Percentiles rank a stretch among this genome's conserved stretches.
Conservation (phyloP, 2,329 filamentous ascomycete genomes). For the Phialemoniopsis sp. region DNA sequence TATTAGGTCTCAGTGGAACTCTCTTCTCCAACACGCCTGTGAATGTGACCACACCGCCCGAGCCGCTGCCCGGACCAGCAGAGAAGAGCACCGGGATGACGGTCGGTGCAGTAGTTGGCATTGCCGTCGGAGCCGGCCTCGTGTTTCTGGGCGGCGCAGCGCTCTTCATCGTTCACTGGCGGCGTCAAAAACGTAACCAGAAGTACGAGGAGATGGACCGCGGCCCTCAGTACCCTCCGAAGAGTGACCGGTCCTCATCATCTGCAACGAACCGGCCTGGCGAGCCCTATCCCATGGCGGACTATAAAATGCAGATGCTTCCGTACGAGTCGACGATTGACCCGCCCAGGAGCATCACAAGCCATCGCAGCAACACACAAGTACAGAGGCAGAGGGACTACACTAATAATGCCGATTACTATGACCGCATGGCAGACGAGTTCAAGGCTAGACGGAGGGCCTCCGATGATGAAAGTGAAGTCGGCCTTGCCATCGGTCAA, state of each 20-base stretch:
- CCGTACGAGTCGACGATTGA: slow-evolving; percentile 1
- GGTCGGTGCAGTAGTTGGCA: slow-evolving; percentile 48
- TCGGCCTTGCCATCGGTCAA: too few species aligned
- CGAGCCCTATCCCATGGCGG: slow-evolving; percentile 19
- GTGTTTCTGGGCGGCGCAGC: slow-evolving; percentile 34
- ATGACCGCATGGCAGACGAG: slow-evolving; percentile 28
- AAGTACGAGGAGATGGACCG: slow-evolving; percentile 17
- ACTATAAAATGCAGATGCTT: slow-evolving; percentile 19
- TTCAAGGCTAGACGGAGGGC: neutral
- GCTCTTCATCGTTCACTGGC: slow-evolving; percentile 45
- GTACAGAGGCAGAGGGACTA: slow-evolving; percentile 12
- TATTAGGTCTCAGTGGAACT: slow-evolving; percentile 34
- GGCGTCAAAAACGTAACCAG: slow-evolving; percentile 30
- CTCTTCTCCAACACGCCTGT: slow-evolving; percentile 32
- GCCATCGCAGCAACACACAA: slow-evolving; percentile 5
- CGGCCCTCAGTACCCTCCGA: slow-evolving; percentile 2
- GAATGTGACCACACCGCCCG: slow-evolving; percentile 30
- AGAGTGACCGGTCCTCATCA: too few species aligned
- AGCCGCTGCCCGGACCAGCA: slow-evolving; percentile 14
- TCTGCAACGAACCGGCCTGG: slow-evolving; percentile 1
- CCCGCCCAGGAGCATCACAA: slow-evolving; percentile 1
- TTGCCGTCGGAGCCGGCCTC: slow-evolving; percentile 40
- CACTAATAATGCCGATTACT: slow-evolving; percentile 31
- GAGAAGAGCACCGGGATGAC: slow-evolving; percentile 23
- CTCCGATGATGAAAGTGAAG: neutral